Conservation (phyloP, 2,329 filamentous ascomycete species). For the Colletotrichum sp. region DNA sequence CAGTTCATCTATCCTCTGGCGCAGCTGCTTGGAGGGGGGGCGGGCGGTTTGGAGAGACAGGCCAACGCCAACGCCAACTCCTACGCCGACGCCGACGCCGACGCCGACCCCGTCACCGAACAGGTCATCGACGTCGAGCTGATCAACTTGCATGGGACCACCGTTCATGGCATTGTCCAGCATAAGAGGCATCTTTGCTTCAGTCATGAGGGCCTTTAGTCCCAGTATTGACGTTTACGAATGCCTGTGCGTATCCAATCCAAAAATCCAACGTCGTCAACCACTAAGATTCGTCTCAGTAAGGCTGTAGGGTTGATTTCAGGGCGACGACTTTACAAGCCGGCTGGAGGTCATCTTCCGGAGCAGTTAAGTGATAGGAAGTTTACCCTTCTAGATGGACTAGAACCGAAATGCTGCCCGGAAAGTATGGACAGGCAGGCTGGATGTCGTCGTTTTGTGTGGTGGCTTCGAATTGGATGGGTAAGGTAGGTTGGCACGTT, state of each 20-base stretch:
- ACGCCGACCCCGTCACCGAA: constrained; percentile 71
- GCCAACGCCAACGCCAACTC: constrained; percentile 75
- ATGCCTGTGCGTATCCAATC: not conserved
- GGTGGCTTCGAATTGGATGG: not conserved
- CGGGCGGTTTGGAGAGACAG: constrained; percentile 56
- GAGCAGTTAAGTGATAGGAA: not conserved
- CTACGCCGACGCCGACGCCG: constrained; percentile 66
- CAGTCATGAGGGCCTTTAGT: constrained; percentile 29
- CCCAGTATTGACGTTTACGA: not conserved
- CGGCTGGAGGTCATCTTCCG: constrained; percentile 3
- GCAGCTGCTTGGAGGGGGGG: constrained; percentile 69
- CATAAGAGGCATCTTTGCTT: constrained; percentile 55
- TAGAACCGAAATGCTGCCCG: not conserved
- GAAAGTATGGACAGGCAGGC: not conserved
- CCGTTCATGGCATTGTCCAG: constrained; percentile 54
- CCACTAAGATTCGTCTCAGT: not conserved
- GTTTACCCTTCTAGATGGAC: not conserved
- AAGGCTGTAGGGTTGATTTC: not conserved
- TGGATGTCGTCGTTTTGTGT: not conserved
- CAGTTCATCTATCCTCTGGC: constrained; percentile 78
- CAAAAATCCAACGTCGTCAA: not conserved
- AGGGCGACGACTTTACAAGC: not conserved
- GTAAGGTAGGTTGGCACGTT: not conserved
- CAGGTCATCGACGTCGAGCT: constrained; percentile 73
- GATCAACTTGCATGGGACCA: constrained; percentile 51